Base-by-base conservation (phyloP, 345 rosid species). In the Euclidium syriacum region DNA sequence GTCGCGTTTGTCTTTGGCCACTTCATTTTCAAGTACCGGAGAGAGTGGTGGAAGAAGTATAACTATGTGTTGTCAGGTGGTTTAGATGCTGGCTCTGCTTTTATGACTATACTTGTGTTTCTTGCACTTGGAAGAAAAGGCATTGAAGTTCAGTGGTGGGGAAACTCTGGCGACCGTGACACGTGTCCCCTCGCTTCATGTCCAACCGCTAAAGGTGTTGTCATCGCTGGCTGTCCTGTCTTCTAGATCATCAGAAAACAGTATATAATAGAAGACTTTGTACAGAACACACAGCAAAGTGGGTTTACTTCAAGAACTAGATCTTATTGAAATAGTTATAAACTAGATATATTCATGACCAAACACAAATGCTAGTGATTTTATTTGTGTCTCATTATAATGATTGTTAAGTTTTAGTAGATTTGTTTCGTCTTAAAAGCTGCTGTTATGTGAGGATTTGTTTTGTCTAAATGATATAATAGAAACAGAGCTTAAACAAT, bases 41-140 rank as follows among this genome's bases (percentile, higher is more conserved):
- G 79, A 5, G 67, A 70, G n/a, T 71, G 79, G 79, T 91, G 96
- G 96, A 82, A 65, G 47, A 76, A 87, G 25, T 82, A 85, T 77
- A 91, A 85, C 62, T 91, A 91, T 6, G 76, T 91, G n/a, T 72
- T 85, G 40, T 84, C 91, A 0, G 96, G 89, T 10, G 96, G 94
- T 1, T 79, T 88, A 22, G 98, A 88, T 53, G 95, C 95, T 2
- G 91, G 96, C 32, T 79, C 86, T 0, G 95, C 98, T 1, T 88
- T 88, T 62, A 81, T 84, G 85, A 73, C 88, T 0, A 56, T 91
- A 11, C 56, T 91, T 58, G 15, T 91, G 41, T 88, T 84, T 56
- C 41, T 88, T 4, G 55, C 82, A 22, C 76, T 86, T 10, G 79
- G 78, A 52, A 73, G 82, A 6, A 57, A 65, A 58, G 60, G 77